Base-by-base conservation (phyloP, 2,329 filamentous ascomycete genomes). In the Aquanectria penicillioides region DNA sequence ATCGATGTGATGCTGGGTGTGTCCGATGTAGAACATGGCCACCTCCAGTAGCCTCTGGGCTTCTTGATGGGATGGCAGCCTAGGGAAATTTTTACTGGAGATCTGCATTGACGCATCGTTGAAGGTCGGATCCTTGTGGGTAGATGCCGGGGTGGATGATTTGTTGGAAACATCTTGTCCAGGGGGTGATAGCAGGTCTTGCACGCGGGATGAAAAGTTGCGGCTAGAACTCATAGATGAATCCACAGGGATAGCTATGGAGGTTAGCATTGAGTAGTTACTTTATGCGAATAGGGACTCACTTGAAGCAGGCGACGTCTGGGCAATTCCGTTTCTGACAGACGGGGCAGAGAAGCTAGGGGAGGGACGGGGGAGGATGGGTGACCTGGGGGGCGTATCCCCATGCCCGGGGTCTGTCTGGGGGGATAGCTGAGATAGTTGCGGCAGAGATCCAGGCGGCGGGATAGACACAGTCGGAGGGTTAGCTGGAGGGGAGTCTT, bases 1-100 rank as follows among this genome's bases (percentile, higher is more conserved):
- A 26, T 69, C 67, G 2, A 70, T 63, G 33, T 70, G 68, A 29
- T 70, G 67, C 4, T 70, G 67, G 1, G 67, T 70, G 33, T 69
- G 67, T 11, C 67, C 67, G 5, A 69, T 67, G 12, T 69, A 69
- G 44, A 69, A 69, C 11, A 69, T 20, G 10, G 65, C 64, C 13
- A 60, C 66, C 2, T 70, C 66, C 6, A 70, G 11, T 2, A 70
- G 23, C 3, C 68, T 34, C 20, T 70, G 63, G 1, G 68, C 68
- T 22, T 70, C 68, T 3, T 69, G 31, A 4, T 64, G 61, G 0
- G 67, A 54, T 6, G 67, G 67, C 2, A 69, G 9, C 5, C 66
- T 68, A 1, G 67, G 67, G 9, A 69, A 68, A 12, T 69, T 64
- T 2, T 56, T 59, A 31, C 53, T 65, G 5, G 67, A 66, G 15